These are phyloP conservation scores for Ceratocystis colombiana DNA, from an alignment of 2,329 filamentous ascomycete genomes.

Conservation along the genomic window DNA sequence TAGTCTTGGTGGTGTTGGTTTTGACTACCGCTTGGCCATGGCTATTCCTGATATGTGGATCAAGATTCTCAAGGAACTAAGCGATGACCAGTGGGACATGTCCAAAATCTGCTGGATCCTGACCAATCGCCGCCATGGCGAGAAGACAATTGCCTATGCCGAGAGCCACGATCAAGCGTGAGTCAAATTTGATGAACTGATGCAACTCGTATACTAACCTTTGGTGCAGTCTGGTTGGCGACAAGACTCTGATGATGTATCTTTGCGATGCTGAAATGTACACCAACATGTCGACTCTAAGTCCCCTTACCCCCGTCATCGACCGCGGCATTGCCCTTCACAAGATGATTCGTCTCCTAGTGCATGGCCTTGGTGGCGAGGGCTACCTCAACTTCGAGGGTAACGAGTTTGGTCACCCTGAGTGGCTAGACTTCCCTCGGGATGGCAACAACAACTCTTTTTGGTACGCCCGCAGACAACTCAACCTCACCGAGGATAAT, in stretches of 20 bases:
- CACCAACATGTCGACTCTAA: conserved; percentile 86
- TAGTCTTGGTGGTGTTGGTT: conserved; percentile 80
- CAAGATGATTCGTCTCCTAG: conserved; percentile 94
- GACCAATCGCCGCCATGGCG: conserved; percentile 84
- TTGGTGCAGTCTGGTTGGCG: conserved; percentile 66
- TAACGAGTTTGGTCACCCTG: conserved; percentile 96
- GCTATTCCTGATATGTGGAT: conserved; percentile 98
- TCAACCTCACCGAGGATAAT: conserved; percentile 80
- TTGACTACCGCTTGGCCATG: conserved; percentile 96
- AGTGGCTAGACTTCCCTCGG: conserved; percentile 97
- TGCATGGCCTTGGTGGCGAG: conserved; percentile 83
- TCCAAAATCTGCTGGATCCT: conserved; percentile 73
- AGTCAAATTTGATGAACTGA: conserved; percentile 34
- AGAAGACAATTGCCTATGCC: conserved; percentile 96
- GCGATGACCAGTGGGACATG: conserved; percentile 88
- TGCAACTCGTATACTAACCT: conserved; percentile 26
- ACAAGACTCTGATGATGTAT: conserved; percentile 97
- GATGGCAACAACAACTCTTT: conserved; percentile 88
- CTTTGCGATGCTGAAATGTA: conserved; percentile 96
- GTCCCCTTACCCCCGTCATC: conserved; percentile 76
- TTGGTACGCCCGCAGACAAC: conserved; percentile 86
- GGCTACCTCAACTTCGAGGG: conserved; percentile 98
- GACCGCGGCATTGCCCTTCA: conserved; percentile 85
- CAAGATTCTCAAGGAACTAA: conserved; percentile 90
- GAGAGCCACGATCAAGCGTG: conserved; percentile 97